phyloP scores from a whole-genome alignment of 257 asterid species.

The Marsdenia floribunda region DNA sequence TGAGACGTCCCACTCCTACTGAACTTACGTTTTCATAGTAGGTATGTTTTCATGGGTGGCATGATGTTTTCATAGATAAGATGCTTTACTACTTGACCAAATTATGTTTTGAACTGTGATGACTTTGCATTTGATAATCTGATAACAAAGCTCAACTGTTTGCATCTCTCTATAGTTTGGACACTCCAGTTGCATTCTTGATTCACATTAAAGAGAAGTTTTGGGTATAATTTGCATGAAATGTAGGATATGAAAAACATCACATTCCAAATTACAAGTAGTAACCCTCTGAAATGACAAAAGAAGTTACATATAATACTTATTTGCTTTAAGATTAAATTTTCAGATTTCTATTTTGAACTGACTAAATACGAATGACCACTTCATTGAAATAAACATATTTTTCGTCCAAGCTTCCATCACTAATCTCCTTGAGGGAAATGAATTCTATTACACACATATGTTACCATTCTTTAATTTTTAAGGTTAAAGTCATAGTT shows the following conservation, averaged over 20 bases:
- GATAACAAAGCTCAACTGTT: no score
- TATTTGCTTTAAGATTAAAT: no score
- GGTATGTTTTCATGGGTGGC: no score
- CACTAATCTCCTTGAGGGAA: not conserved
- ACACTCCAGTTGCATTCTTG: not conserved
- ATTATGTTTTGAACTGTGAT: not conserved
- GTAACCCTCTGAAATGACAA: not conserved
- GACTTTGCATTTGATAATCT: not conserved
- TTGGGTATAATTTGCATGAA: not conserved
- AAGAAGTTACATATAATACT: not conserved
- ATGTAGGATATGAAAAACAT: not conserved
- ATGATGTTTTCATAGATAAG: no score
- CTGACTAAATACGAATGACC: no score
- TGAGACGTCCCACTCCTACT: not conserved
- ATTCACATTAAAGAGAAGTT: not conserved
- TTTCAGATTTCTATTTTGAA: no score
- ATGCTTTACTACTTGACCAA: no score
- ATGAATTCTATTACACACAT: no score
- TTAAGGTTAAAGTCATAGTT: not conserved
- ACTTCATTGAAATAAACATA: not conserved
- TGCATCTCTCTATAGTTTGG: not conserved
- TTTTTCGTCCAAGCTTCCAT: no score
- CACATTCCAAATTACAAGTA: not conserved
- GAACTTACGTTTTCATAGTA: not conserved
- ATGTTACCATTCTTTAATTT: no score